Evolutionary conservation across 2,329 filamentous ascomycete species (phyloP).

Genomic region (Coleophoma cylindrospora): DNA sequence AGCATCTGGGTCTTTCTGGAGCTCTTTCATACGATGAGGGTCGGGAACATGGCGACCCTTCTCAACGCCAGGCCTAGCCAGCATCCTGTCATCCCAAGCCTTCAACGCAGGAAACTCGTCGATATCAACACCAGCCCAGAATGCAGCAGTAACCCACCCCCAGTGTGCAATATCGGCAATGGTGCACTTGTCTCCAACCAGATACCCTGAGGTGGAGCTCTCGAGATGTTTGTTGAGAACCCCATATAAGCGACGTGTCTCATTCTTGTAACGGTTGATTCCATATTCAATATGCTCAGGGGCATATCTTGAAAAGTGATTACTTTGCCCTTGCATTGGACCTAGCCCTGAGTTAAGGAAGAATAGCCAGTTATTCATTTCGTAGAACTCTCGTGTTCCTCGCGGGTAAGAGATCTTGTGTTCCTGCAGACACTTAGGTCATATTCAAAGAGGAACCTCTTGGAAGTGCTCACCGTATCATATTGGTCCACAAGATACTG

Average conservation of each 20-base stretch:
- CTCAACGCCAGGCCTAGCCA: constrained; percentile 65
- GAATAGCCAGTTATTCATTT: constrained; percentile 74
- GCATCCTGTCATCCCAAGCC: constrained; percentile 70
- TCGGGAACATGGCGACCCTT: constrained; percentile 71
- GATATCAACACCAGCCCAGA: constrained; percentile 57
- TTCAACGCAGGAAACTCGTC: constrained; percentile 71
- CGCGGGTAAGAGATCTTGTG: constrained; percentile 77
- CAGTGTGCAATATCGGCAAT: constrained; percentile 77
- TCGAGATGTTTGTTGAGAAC: constrained; percentile 69
- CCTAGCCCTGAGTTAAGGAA: constrained; percentile 78
- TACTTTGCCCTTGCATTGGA: constrained; percentile 79
- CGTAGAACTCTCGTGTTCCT: constrained; percentile 70
- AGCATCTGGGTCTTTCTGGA: constrained; percentile 39
- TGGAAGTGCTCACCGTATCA: constrained; percentile 39
- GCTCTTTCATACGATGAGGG: constrained; percentile 54
- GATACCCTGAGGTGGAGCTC: constrained; percentile 48
- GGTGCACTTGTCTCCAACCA: constrained; percentile 65
- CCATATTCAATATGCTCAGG: constrained; percentile 80
- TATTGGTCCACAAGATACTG: constrained; percentile 81
- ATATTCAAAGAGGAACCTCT: background rate
- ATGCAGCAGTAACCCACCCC: constrained; percentile 37
- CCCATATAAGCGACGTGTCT: constrained; percentile 76
- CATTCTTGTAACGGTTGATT: constrained; percentile 75
- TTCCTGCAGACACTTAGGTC: constrained; percentile 34
- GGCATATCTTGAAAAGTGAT: constrained; percentile 80